A percentile compares a stretch with the other conserved stretches of the same genome.
These are phyloP conservation scores for Mortierella hygrophila DNA, from an alignment of 192 early-diverging fungal species.

Conservation along the genomic window DNA sequence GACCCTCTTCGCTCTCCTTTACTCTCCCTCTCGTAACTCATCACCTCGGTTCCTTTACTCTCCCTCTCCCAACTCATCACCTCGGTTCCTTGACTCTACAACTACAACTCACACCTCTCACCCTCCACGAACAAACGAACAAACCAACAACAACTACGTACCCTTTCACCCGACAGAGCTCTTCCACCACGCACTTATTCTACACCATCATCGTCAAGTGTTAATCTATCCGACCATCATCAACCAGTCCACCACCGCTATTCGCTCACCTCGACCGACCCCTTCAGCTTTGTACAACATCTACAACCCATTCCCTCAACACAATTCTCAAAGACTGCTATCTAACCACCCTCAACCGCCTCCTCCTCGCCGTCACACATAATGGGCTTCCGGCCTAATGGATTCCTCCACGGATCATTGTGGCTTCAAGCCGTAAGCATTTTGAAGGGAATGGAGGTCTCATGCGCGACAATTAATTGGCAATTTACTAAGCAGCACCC, in stretches of 20 bases:
- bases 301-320: background rate
- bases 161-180: background rate
- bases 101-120: background rate
- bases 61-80: background rate
- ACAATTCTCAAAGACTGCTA: background rate
- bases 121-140: background rate
- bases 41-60: too few species aligned
- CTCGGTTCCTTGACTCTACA: background rate
- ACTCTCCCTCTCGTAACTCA: background rate
- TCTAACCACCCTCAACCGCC: background rate
- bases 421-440: slow-evolving; percentile 45
- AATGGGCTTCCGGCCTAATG: slow-evolving; percentile 23
- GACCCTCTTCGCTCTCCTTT: background rate
- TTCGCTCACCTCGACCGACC: background rate
- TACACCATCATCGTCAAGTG: background rate
- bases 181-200: background rate
- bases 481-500: background rate
- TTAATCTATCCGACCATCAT: background rate
- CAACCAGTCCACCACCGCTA: background rate
- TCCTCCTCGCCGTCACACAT: background rate
- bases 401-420: slow-evolving; percentile 39
- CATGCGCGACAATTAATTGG: background rate
- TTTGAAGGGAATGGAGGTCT: background rate
- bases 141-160: background rate
- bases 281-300: background rate